Evolutionary conservation across 768 basidiomycete genomes (phyloP), one percentile per base, ranked within the genome.

Genomic region (Lentinula sp.): DNA sequence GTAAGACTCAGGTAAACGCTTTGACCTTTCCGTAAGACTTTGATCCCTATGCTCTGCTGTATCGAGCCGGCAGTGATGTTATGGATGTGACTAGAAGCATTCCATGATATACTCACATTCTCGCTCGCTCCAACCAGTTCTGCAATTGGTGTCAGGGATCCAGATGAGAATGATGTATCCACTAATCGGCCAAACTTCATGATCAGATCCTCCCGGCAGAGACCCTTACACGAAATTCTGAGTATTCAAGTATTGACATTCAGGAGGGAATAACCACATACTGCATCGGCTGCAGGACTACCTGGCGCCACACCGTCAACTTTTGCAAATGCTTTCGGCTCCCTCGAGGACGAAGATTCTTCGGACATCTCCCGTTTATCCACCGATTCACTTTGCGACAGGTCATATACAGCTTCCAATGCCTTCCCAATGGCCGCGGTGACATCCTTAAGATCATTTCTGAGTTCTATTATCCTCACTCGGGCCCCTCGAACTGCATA

Each of bases 271-370:
- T 16, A 20, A 33, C 61, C 41, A 70, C 72, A 53, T 57, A 97
- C 95, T 52, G 95, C 91, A 65, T 85, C 77, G 8, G 85, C 83
- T 39, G 95, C 93, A 5, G 95, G 95, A 71, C 93, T 91, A 1
- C 76, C 80, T 1, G 88, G 86, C 1, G 91, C 86, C 33, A 97
- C 88, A 3, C 81, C 84, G 63, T 95, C 86, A 6, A 97, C 90
- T 69, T 77, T 87, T 0, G 94, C 94, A 69, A 96, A 93, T 15
- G 66, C 42, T 36, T 65, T 62, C 13, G 73, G 64, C 12, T 62
- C 65, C 10, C 69, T 64, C n/a, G 69, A 57, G 37, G 59, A 10
- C 8, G 46, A 43, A 16, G 42, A 43, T 6, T 36, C 28, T 33
- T 23, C 41, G 9, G 48, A 50, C 32, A 7, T 39, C 4, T 35